These are phyloP conservation scores for Carex pumila DNA, from an alignment of 176 grass and related monocot genomes.

Conservation along the genomic window DNA sequence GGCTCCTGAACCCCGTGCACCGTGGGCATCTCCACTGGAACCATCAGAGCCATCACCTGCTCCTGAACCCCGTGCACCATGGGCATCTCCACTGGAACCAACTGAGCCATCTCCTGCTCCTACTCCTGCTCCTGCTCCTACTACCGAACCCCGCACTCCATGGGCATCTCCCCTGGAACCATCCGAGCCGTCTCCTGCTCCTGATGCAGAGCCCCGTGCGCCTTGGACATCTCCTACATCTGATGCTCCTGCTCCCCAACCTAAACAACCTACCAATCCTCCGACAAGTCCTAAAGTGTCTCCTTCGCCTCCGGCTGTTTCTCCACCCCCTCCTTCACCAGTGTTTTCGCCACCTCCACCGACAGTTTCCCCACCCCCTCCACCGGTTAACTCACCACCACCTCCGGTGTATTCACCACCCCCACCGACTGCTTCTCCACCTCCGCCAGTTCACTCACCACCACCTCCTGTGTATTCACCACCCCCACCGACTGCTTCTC, in stretches of 20 bases:
- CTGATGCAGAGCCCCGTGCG: not conserved
- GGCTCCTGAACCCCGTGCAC: not conserved
- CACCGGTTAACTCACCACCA: not conserved
- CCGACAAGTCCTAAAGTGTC: conserved; percentile 3
- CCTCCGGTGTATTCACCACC: not conserved
- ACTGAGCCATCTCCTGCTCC: too few relatives aligned
- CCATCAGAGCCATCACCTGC: not conserved
- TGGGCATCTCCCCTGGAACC: not conserved
- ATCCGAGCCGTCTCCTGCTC: not conserved
- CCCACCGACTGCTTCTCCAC: not conserved
- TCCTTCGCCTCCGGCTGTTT: not conserved
- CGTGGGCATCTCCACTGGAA: not conserved
- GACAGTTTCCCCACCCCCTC: not conserved
- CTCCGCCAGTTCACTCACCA: not conserved
- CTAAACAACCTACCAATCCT: not conserved
- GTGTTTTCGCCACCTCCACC: not conserved
- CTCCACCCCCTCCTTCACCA: not conserved
- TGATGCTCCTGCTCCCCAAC: not conserved
- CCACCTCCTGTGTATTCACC: not conserved
- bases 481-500: not conserved
- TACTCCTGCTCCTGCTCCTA: not conserved
- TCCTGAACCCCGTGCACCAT: not conserved
- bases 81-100: not conserved
- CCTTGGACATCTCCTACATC: not conserved
- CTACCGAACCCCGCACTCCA: not conserved